Conservation (phyloP, 805 yeast species). For the Schwanniomyces yamadae region DNA sequence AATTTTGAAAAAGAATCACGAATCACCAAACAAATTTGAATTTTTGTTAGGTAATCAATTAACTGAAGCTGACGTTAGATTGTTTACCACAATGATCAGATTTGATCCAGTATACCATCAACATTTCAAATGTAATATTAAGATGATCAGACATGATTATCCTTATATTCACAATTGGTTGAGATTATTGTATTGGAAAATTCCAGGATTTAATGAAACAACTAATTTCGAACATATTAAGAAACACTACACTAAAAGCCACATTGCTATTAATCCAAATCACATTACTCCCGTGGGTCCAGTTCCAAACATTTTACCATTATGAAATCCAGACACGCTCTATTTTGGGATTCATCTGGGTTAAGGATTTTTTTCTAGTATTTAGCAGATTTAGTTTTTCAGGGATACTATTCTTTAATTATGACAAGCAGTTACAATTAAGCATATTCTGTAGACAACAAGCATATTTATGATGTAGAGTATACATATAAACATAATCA, state of each 20-base stretch:
- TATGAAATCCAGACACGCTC: conserved; percentile 1
- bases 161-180: conserved; percentile 82
- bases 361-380: not conserved
- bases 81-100: conserved; percentile 83
- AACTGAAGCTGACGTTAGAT: conserved; percentile 89
- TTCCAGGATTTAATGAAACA: conserved; percentile 70
- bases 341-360: not conserved
- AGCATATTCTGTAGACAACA: no score
- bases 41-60: conserved; percentile 60
- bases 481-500: no score
- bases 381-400: no score
- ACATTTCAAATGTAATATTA: conserved; percentile 90
- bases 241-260: conserved; percentile 86
- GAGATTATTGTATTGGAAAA: conserved; percentile 76
- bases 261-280: conserved; percentile 73
- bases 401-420: no score
- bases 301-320: conserved; percentile 60
- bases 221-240: conserved; percentile 90
- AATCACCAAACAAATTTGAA: conserved; percentile 21
- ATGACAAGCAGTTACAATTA: no score
- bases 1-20: conserved; percentile 48
- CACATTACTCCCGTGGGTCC: conserved; percentile 91
- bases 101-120: conserved; percentile 93
- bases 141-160: conserved; percentile 74
- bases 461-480: no score